Conservation (phyloP, 2,329 filamentous ascomycete species). For the Calonectria naviculata region DNA sequence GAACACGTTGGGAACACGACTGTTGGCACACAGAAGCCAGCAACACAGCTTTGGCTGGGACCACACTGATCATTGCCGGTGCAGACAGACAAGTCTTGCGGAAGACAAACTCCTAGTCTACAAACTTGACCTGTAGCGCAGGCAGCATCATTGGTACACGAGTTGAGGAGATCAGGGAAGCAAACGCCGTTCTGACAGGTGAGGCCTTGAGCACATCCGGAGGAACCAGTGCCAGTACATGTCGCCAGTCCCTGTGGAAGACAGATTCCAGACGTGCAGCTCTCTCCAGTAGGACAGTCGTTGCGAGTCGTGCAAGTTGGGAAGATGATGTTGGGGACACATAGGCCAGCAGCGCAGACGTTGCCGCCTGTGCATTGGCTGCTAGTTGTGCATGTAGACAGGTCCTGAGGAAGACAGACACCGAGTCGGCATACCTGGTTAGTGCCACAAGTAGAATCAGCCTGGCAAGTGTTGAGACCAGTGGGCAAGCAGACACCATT, state of each 20-base stretch:
- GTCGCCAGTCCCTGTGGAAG: background rate
- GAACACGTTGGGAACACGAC: background rate
- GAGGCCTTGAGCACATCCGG: background rate
- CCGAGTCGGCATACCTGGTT: background rate
- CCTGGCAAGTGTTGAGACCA: background rate
- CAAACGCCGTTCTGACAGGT: background rate
- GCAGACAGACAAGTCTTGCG: background rate
- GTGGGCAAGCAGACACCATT: background rate
- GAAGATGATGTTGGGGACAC: background rate
- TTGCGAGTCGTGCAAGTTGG: background rate
- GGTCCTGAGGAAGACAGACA: background rate
- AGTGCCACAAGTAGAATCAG: background rate
- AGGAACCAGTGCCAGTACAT: background rate
- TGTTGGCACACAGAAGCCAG: conserved; percentile 4
- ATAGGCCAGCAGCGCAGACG: background rate
- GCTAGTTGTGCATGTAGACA: background rate
- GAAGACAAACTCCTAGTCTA: background rate
- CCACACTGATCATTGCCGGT: background rate
- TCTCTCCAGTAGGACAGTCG: background rate
- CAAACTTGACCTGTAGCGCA: background rate
- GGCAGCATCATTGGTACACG: background rate
- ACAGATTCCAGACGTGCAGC: background rate
- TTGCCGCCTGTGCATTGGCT: background rate
- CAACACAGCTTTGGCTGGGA: background rate
- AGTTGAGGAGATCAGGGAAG: background rate